Conservation (phyloP, 352 stramenopile genomes). For the Phytophthora citricola region DNA sequence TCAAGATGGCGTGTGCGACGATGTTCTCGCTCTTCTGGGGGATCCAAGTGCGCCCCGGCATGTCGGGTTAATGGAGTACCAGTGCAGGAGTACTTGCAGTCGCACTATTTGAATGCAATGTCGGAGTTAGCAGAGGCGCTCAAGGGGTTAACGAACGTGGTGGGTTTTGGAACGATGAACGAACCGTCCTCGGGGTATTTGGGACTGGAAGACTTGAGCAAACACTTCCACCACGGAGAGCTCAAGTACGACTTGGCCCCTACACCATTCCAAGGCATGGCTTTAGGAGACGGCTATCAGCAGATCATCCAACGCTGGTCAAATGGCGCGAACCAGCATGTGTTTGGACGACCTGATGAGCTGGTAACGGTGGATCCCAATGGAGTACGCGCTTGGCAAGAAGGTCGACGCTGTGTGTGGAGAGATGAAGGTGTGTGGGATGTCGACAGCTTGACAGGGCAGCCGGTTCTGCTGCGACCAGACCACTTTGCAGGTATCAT, state of each 20-base stretch:
- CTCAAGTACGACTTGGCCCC: constrained; percentile 79
- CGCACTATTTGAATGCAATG: constrained; percentile 86
- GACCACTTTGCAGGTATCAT: constrained; percentile 76
- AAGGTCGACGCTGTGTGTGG: constrained; percentile 78
- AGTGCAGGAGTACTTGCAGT: constrained; percentile 90
- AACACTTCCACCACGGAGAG: constrained; percentile 61
- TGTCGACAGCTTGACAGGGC: constrained; percentile 42
- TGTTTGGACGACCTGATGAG: constrained; percentile 61
- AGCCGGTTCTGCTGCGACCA: constrained; percentile 59
- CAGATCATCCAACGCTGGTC: constrained; percentile 76
- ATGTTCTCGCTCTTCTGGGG: constrained; percentile 95
- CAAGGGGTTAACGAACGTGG: constrained; percentile 77
- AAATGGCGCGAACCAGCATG: constrained; percentile 75
- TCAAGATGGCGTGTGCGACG: constrained; percentile 88
- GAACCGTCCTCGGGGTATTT: constrained; percentile 86
- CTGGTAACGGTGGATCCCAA: constrained; percentile 58
- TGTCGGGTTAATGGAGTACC: constrained; percentile 76
- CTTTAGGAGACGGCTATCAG: constrained; percentile 67
- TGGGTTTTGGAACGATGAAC: constrained; percentile 94
- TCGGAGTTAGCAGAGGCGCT: constrained; percentile 65
- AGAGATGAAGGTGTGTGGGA: constrained; percentile 84
- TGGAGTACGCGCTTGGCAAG: constrained; percentile 74
- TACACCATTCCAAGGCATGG: constrained; percentile 88
- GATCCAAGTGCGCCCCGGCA: constrained; percentile 68
- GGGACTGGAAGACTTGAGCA: constrained; percentile 62